phyloP scores from a whole-genome alignment of 306 rosid species.

The Nissolia schottii region DNA sequence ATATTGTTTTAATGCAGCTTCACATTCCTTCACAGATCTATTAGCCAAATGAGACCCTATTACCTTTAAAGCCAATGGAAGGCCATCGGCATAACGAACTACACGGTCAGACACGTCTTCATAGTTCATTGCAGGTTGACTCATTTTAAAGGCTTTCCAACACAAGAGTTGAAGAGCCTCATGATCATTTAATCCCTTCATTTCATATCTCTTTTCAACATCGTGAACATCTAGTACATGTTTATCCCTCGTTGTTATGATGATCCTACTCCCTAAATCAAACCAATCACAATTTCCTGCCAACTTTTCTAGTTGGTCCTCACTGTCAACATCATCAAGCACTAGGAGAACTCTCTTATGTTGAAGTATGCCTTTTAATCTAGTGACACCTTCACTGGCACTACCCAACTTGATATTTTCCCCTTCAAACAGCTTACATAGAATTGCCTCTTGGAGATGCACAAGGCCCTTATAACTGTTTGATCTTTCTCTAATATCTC shows the following conservation, averaged over 20 bases:
- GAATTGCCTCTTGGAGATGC: neutral
- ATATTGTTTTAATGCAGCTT: neutral
- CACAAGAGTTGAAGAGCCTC: conserved; percentile 14
- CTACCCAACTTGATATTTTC: neutral
- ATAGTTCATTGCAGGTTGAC: neutral
- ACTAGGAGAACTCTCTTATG: conserved; percentile 8
- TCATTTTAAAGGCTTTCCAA: neutral
- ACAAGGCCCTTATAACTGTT: neutral
- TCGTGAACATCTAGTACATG: neutral
- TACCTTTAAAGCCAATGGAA: neutral
- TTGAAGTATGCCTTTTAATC: neutral
- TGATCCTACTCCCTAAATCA: conserved; percentile 13
- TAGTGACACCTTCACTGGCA: neutral
- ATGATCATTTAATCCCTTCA: neutral
- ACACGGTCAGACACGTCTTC: neutral
- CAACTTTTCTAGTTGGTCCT: neutral
- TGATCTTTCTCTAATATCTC: conserved; percentile 2
- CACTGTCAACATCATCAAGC: conserved; percentile 23
- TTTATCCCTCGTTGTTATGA: conserved; percentile 19
- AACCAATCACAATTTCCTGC: conserved; percentile 21
- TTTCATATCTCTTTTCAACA: neutral
- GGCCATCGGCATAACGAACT: neutral
- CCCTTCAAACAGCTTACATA: neutral
- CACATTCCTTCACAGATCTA: neutral
- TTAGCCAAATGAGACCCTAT: neutral